These are phyloP conservation scores for Paraconiothyrium sp. DNA, from an alignment of 2,329 filamentous ascomycete species.

Conservation along the genomic window DNA sequence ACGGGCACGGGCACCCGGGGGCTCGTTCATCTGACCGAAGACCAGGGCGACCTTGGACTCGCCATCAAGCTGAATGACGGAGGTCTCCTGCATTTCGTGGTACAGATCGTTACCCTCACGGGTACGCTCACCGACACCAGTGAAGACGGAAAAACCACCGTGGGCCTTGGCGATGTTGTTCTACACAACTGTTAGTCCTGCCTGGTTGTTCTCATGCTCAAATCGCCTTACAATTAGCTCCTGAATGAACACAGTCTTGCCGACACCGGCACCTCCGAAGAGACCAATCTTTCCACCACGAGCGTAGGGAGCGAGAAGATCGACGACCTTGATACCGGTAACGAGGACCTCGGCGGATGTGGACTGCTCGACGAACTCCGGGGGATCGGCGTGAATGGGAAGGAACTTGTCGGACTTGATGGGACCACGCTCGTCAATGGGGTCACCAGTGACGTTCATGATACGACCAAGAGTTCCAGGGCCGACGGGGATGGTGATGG, in stretches of 20 bases:
- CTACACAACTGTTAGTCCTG: constrained; percentile 53
- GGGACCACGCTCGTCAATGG: constrained; percentile 98
- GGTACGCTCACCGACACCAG: constrained; percentile 99
- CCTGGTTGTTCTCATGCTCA: background rate
- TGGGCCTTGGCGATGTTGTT: constrained; percentile 99
- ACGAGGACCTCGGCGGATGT: constrained; percentile 95
- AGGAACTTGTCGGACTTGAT: constrained; percentile 90
- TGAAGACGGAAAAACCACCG: constrained; percentile 99
- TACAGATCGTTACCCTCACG: constrained; percentile 99
- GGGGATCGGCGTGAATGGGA: constrained; percentile 94
- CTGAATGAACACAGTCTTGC: constrained; percentile 99
- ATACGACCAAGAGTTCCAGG: constrained; percentile 95
- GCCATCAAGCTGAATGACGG: constrained; percentile 98
- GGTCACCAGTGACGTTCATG: constrained; percentile 99
- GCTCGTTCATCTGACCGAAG: constrained; percentile 99
- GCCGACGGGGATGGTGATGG: constrained; percentile 97
- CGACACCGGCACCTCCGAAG: constrained; percentile 99
- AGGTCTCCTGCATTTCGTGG: constrained; percentile 99
- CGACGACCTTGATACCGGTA: constrained; percentile 99
- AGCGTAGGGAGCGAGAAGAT: constrained; percentile 97
- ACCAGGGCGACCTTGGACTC: constrained; percentile 99
- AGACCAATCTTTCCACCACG: constrained; percentile 99
- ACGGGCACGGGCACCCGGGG: constrained; percentile 99
- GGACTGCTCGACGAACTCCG: constrained; percentile 92
- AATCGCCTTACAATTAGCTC: constrained; percentile 82